Evolutionary conservation across 1,284 basidiomycete species (phyloP), one percentile per base, ranked within the genome.

Genomic region (Pascua guehoae): DNA sequence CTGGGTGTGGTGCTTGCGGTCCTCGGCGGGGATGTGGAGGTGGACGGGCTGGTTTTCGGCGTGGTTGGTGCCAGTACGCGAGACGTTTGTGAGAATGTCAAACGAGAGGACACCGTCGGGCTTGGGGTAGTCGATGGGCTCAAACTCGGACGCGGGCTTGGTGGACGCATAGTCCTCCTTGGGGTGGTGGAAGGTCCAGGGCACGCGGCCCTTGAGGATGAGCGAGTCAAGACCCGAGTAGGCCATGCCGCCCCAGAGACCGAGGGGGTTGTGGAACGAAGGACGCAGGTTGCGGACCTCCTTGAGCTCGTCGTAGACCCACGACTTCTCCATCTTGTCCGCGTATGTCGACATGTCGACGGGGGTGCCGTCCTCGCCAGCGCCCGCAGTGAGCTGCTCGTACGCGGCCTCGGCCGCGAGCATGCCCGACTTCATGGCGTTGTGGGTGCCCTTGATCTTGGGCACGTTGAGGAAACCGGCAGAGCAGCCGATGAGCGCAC

Each of bases 361-460:
- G 0, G 76, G 71, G 51, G 41, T 53, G 10, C 42, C 54, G 36
- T 60, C 54, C 51, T 63, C 61, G 36, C 64, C 62, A 14, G 49
- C 51, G 37, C 50, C 54, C 37, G 48, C 59, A 4, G 73, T 67
- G 61, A 94, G 78, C 2, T 84, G 84, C 9, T 86, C 82, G 66
- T 83, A 91, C 0, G 90, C 89, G 0, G 88, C 82, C 75, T 98
- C 95, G 3, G 91, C 96, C 40, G 94, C 95, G 17, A 98, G 81
- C 87, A 98, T 98, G 17, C 95, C 95, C 46, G 88, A 91, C 81
- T 98, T 96, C 95, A 98, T 98, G n/a, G 95, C 94, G 61, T 95
- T 98, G 76, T 98, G 96, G 0, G 94, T 96, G n/a, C 95, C 95
- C 77, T 98, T 98, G 79, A 98, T 98, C 80, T 98, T 98, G 42